Evolutionary conservation across 1,284 basidiomycete species (phyloP).

Genomic region (Prillingera fragicola): DNA sequence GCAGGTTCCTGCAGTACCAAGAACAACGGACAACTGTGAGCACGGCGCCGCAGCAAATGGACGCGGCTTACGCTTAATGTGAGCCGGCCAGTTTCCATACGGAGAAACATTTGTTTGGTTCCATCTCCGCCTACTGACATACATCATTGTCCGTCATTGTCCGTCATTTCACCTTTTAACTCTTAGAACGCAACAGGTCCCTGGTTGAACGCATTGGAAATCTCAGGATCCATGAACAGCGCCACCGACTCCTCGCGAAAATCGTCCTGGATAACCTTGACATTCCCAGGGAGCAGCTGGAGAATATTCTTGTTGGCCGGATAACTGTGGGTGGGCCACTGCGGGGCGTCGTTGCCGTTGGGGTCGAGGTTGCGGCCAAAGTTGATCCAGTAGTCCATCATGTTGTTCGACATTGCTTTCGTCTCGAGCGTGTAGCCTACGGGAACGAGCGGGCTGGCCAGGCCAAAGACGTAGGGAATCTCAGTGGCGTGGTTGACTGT

Average conservation of each 20-base stretch:
- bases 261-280: conserved; percentile 35
- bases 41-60: no score
- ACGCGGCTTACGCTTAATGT: no score
- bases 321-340: conserved; percentile 33
- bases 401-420: conserved; percentile 18
- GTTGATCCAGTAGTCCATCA: conserved; percentile 43
- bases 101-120: no score
- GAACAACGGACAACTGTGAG: no score
- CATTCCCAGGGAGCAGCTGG: conserved; percentile 21
- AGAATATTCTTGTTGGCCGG: conserved; percentile 29
- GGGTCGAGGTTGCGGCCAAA: conserved; percentile 41
- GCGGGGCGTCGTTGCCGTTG: conserved; percentile 25
- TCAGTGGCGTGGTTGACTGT: conserved; percentile 24
- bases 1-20: no score
- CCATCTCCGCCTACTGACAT: no score
- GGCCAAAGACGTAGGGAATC: conserved; percentile 29
- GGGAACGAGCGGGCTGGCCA: background rate
- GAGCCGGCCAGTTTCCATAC: no score
- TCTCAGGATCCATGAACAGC: no score
- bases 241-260: conserved; percentile 33
- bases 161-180: no score
- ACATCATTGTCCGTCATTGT: no score
- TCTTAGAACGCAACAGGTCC: no score
- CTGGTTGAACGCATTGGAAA: no score
- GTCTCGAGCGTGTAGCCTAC: conserved; percentile 23